These are phyloP conservation scores for Reutealis trisperma DNA, from an alignment of 345 rosid genomes.

Conservation along the genomic window DNA sequence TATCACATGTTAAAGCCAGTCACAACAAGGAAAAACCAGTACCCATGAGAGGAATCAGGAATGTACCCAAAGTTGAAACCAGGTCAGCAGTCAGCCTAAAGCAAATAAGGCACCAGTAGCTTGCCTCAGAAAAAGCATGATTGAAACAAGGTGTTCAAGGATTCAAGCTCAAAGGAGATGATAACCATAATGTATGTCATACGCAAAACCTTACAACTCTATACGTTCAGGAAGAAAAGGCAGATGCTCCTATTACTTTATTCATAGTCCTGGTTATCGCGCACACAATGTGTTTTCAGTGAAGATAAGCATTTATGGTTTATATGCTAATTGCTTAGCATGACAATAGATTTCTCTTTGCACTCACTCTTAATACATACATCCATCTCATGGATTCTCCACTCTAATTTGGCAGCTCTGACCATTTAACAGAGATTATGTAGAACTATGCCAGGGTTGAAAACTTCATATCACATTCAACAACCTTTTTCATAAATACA, in stretches of 20 bases:
- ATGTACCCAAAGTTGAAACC: neutral
- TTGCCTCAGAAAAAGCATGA: neutral
- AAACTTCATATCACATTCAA: constrained; percentile 3
- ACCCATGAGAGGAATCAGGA: neutral
- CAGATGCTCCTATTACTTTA: neutral
- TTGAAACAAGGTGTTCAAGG: neutral
- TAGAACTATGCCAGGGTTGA: neutral
- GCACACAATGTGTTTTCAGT: neutral
- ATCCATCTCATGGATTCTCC: neutral
- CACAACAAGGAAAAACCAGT: neutral
- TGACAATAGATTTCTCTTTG: neutral
- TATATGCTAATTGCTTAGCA: neutral
- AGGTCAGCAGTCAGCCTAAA: neutral
- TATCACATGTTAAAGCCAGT: neutral
- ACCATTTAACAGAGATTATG: neutral
- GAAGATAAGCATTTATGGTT: constrained; percentile 1
- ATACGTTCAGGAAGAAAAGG: neutral
- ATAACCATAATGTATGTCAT: neutral
- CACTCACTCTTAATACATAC: neutral
- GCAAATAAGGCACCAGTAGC: neutral
- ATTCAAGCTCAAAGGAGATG: neutral
- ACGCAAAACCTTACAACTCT: neutral
- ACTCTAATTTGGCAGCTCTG: neutral
- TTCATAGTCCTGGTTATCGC: neutral
- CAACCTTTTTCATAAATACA: neutral